A percentile compares a stretch with the other conserved stretches of the same genome.
Conservation (phyloP, 225 moss, liverwort and hornwort species). For the Bryoerythrophyllum caledonicum region DNA sequence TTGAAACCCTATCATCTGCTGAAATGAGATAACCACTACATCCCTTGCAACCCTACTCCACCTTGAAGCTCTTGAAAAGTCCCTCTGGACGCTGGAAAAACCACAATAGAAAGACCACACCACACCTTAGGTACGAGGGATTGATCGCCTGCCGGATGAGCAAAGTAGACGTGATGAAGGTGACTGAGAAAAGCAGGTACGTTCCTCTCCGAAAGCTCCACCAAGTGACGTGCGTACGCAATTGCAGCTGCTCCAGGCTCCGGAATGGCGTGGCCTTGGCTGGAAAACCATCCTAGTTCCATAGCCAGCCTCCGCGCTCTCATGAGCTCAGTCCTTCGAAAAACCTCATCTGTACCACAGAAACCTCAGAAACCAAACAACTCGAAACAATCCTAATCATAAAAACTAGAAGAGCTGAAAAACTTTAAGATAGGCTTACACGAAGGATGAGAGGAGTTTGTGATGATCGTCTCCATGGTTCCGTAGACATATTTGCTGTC, state of each 20-base stretch:
- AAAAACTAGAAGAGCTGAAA: neutral
- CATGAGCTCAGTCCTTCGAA: conserved; percentile 57
- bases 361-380: conserved; percentile 8
- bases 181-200: conserved; percentile 43
- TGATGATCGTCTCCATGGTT: conserved; percentile 67
- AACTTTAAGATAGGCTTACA: conserved; percentile 48
- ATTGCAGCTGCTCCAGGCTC: conserved; percentile 53
- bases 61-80: neutral
- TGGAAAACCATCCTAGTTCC: conserved; percentile 78
- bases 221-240: conserved; percentile 59
- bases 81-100: neutral
- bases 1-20: too few relatives aligned
- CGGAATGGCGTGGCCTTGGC: conserved; percentile 72
- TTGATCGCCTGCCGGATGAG: conserved; percentile 63
- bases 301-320: conserved; percentile 53
- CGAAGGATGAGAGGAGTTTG: conserved; percentile 58
- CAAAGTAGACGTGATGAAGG: conserved; percentile 66
- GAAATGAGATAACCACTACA: conserved; percentile 27
- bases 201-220: conserved; percentile 55
- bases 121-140: conserved; percentile 41
- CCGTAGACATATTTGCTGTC: conserved; percentile 75
- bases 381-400: neutral
- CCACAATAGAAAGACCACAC: neutral
- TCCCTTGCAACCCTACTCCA: neutral
- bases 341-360: conserved; percentile 54